Base-by-base conservation (phyloP, 495 filamentous ascomycete species). In the Tuber umbilicatum region DNA sequence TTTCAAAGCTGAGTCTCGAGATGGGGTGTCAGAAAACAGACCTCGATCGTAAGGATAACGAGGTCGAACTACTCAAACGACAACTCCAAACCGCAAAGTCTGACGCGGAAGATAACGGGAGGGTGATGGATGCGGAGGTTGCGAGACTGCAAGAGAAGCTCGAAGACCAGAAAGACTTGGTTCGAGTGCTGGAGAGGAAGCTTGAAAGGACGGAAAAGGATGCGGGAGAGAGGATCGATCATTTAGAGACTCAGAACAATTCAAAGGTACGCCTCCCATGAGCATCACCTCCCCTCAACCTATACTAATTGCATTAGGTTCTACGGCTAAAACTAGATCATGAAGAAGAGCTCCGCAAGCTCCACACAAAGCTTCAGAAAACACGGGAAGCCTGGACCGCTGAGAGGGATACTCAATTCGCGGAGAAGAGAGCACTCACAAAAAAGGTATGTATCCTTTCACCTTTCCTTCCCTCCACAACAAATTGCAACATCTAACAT, bases 231-330 rank as follows among this genome's bases (percentile, higher is more conserved):
- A 75, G 70, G 14, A 75, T 73, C 17, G 73, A 75, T 43, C 70
- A 73, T n/a, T 70, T 79, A 27, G 73, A 80, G 37, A 71, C 72
- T 19, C 73, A 79, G 31, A 73, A 79, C 41, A 80, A 73, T 42
- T 79, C 75, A 35, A 31, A 21, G 37, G 78, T 78, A 74, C 39
- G 42, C 50, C 16, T 31, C 14, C 27, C 27, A 6, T 31, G 27
- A 64, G 31, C 27, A 64, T 9, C 27, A 64, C 14, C 19, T 64
- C 16, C 55, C 55, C 55, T 17, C 27, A 27, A 35, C 27, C 55
- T 35, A 64, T 35, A 64, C 55, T 64, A 17, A 64, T 5, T 35
- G 10, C 37, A 60, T 14, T 67, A 78, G 76, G 55, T 73, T 27
- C 50, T 78, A 43, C 75, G 75, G 10, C 43, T 78, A 2, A 78